Conservation (phyloP, 148 eudicot species). For the Persicaria maculosa region DNA sequence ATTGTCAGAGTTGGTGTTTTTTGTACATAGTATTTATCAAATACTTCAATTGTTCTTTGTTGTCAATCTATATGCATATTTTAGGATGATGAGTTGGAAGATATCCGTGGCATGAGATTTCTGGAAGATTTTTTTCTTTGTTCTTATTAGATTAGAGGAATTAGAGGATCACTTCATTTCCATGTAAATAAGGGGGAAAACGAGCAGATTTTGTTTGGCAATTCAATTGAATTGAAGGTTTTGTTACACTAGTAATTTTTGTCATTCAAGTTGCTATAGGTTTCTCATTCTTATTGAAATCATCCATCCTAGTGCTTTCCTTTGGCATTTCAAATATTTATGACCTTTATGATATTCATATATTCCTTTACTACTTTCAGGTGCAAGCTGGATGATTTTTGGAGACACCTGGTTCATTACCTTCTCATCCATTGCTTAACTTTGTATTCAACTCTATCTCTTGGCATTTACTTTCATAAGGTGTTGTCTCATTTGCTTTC, state of each 20-base stretch:
- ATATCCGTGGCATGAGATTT: constrained; percentile 48
- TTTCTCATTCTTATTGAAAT: neutral
- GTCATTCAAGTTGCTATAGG: neutral
- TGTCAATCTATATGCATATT: constrained; percentile 69
- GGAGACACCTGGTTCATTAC: constrained; percentile 66
- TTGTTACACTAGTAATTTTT: neutral
- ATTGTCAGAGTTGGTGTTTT: constrained; percentile 76
- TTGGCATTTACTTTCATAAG: neutral
- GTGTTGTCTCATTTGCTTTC: neutral
- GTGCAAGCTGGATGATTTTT: constrained; percentile 92
- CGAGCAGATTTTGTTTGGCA: no score
- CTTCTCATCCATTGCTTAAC: constrained; percentile 77
- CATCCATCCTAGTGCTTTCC: neutral
- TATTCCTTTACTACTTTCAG: constrained; percentile 33
- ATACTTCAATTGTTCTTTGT: constrained; percentile 90
- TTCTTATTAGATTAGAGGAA: no score
- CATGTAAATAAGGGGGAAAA: no score
- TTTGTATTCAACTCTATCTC: constrained; percentile 63
- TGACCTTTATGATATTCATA: neutral
- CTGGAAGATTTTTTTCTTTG: no score
- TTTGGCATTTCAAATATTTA: neutral
- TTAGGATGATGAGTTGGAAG: constrained; percentile 68
- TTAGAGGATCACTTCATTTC: no score
- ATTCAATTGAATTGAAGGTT: no score
- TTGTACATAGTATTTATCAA: constrained; percentile 61